Percentiles rank a stretch among this genome's conserved stretches.
Evolutionary conservation across 1,284 basidiomycete genomes (phyloP).

Genomic region (Ganoderma meredithae): DNA sequence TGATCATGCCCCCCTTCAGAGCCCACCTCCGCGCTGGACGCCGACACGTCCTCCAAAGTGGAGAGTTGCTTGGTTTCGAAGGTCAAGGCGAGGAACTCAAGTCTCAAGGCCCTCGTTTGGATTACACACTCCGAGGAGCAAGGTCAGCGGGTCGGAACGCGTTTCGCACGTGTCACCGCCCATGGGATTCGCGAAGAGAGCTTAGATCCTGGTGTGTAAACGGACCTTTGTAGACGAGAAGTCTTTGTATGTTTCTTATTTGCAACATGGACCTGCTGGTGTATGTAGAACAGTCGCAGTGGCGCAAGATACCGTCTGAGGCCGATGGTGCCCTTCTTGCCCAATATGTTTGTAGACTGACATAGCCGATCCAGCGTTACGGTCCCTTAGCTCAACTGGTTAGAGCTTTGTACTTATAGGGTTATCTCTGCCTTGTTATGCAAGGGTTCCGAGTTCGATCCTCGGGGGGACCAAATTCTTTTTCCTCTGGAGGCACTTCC

Average conservation of each 20-base stretch:
- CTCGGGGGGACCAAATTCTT: slow-evolving; percentile 53
- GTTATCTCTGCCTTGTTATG: slow-evolving; percentile 46
- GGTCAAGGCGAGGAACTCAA: slow-evolving; percentile 53
- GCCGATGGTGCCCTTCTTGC: not conserved
- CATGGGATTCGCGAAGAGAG: slow-evolving; percentile 57
- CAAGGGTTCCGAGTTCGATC: slow-evolving; percentile 58
- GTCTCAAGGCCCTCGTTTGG: slow-evolving; percentile 82
- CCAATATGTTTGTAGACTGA: not conserved
- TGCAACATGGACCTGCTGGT: not conserved
- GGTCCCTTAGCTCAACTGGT: slow-evolving; percentile 58
- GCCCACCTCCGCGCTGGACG: slow-evolving; percentile 87
- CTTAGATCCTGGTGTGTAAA: slow-evolving; percentile 30
- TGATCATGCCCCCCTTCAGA: slow-evolving; percentile 53
- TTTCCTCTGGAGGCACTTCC: not conserved
- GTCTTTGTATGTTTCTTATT: not conserved
- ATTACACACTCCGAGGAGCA: slow-evolving; percentile 89
- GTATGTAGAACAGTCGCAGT: not conserved
- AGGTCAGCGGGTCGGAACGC: slow-evolving; percentile 73
- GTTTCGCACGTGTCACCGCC: slow-evolving; percentile 62
- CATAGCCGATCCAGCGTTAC: slow-evolving; percentile 1
- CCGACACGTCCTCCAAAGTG: slow-evolving; percentile 67
- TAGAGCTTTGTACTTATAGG: slow-evolving; percentile 59
- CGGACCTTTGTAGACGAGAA: not conserved
- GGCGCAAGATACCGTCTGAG: not conserved
- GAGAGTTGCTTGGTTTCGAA: slow-evolving; percentile 67